Percentiles rank a stretch among this genome's conserved stretches.
These are phyloP conservation scores for Teratosphaeriaceae sp. DNA, from an alignment of 2,329 filamentous ascomycete genomes.

Conservation along the genomic window DNA sequence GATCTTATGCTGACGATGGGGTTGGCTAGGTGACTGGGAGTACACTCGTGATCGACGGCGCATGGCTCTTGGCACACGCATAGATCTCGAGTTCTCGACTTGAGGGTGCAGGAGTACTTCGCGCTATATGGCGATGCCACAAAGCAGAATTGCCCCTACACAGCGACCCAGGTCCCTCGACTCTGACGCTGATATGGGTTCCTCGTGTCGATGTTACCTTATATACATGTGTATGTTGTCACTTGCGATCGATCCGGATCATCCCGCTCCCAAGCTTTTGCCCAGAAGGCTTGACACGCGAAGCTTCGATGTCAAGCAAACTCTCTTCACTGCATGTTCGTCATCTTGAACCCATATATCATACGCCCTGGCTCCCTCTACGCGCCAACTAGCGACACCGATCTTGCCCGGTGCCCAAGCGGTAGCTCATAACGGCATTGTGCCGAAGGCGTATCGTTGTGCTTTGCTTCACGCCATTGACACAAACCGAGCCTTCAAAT, in stretches of 20 bases:
- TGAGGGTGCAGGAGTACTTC: neutral
- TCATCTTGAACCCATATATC: neutral
- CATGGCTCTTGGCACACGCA: conserved; percentile 41
- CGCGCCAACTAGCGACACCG: too few relatives aligned
- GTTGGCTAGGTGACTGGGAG: conserved; percentile 54
- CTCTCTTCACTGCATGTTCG: neutral
- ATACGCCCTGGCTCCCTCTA: neutral
- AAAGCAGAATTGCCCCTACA: too few relatives aligned
- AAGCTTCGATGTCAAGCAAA: neutral
- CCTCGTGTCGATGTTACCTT: too few relatives aligned
- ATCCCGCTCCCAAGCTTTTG: neutral
- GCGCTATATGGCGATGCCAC: too few relatives aligned
- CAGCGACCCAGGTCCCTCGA: too few relatives aligned
- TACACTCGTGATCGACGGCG: conserved; percentile 57
- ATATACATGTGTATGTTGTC: neutral
- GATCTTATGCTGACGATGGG: neutral
- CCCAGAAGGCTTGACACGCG: neutral
- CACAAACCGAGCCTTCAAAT: too few relatives aligned
- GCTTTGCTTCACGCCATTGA: too few relatives aligned
- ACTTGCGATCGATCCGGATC: neutral
- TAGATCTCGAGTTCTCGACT: neutral
- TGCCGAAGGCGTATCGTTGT: too few relatives aligned
- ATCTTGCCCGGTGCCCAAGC: too few relatives aligned
- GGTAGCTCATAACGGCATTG: too few relatives aligned
- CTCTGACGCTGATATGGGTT: too few relatives aligned